phyloP scores from a whole-genome alignment of 1,284 basidiomycete genomes.

The Papiliotrema terrestris region DNA sequence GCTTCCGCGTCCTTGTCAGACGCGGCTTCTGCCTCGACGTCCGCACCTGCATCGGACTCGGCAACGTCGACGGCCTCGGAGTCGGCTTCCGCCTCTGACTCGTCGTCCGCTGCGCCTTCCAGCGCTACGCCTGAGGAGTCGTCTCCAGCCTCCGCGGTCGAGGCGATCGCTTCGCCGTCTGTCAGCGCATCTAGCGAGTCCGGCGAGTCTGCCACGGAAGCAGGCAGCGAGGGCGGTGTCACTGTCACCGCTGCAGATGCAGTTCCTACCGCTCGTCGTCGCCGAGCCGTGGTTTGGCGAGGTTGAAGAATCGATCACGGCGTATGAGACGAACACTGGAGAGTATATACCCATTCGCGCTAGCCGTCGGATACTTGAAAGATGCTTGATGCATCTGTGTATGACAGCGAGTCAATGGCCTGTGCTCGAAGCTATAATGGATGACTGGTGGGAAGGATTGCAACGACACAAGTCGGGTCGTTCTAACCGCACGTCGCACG shows the following conservation, averaged over 20 bases:
- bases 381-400: conserved; percentile 2
- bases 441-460: no score
- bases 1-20: not conserved
- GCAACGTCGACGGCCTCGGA: conserved; percentile 1
- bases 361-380: not conserved
- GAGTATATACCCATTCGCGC: not conserved
- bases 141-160: not conserved
- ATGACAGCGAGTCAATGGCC: no score
- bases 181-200: not conserved
- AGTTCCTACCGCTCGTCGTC: not conserved
- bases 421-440: no score
- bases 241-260: conserved; percentile 18
- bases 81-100: conserved; percentile 2
- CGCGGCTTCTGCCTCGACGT: conserved; percentile 3
- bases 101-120: not conserved
- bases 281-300: conserved; percentile 5
- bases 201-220: not conserved
- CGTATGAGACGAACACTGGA: not conserved
- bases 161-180: not conserved
- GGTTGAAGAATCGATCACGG: not conserved
- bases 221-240: no score
- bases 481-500: conserved; percentile 38
- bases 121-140: not conserved
- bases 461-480: no score
- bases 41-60: not conserved